Percentiles rank a stretch among this genome's conserved stretches.
These are phyloP conservation scores for Candida arabinofermentans DNA, from an alignment of 805 yeast genomes.

Conservation along the genomic window DNA sequence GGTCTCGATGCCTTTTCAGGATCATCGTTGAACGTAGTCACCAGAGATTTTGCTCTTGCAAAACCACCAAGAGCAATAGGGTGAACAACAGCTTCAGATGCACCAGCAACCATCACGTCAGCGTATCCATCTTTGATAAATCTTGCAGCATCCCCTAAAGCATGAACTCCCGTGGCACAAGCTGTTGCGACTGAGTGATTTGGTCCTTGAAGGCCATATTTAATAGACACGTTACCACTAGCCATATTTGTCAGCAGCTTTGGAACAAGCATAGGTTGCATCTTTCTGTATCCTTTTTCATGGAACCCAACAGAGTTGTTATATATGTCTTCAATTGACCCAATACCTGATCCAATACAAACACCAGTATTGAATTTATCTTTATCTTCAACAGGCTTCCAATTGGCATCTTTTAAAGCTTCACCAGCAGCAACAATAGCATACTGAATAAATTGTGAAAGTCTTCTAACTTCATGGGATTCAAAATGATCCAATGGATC, in stretches of 20 bases:
- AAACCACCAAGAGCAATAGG: conserved; percentile 89
- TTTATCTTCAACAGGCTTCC: conserved; percentile 37
- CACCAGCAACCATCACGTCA: conserved; percentile 90
- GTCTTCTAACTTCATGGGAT: conserved; percentile 48
- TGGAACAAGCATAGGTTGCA: conserved; percentile 87
- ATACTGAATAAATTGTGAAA: conserved; percentile 72
- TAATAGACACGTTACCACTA: conserved; percentile 83
- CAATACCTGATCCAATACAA: conserved; percentile 91
- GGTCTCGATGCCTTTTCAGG: conserved; percentile 80
- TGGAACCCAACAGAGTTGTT: conserved; percentile 54
- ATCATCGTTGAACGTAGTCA: conserved; percentile 54
- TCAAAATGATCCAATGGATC: conserved; percentile 46
- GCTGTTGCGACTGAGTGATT: conserved; percentile 89
- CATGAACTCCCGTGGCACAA: conserved; percentile 93
- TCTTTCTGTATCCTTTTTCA: conserved; percentile 54
- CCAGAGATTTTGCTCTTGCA: conserved; percentile 80
- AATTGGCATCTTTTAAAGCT: conserved; percentile 68
- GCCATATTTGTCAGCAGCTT: conserved; percentile 87
- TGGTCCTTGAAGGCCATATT: conserved; percentile 76
- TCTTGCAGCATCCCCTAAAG: conserved; percentile 89
- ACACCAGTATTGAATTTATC: conserved; percentile 54
- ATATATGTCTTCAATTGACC: conserved; percentile 71
- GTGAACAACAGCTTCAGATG: conserved; percentile 81
- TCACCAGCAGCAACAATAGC: conserved; percentile 74
- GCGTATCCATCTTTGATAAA: conserved; percentile 78